Base-by-base conservation (phyloP, 1,284 basidiomycete genomes). In the Phaffia rhodozyma region DNA sequence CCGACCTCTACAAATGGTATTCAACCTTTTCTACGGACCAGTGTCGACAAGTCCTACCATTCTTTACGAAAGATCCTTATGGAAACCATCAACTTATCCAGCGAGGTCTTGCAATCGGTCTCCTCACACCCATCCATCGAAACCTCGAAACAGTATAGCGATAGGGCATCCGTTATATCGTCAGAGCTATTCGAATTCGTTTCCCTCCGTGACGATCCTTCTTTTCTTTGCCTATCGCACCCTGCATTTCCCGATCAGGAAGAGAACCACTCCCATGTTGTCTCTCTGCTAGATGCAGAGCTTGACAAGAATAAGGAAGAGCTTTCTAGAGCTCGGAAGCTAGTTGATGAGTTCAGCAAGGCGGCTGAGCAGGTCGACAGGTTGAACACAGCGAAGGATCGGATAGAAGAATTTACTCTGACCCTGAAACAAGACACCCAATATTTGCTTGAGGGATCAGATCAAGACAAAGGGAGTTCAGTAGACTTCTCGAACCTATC, bases 1-100 rank as follows among this genome's bases (percentile, higher is more conserved):
- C 5, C 50, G 51, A 11, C 34, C 32, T 20, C 43, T n/a, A n/a
- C 34, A 29, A 38, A 43, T 38, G 11, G 2, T 38, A 21, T 30
- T n/a, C 47, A 18, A 23, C 1, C 21, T 20, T 48, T 6, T 55
- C 13, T 21, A 11, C n/a, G 5, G 13, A 48, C 5, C 60, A 66
- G 64, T 25, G 60, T 51, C 23, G 64, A 66, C 38, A 32, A 51
- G 20, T 34, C 49, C 23, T 66, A 58, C 27, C 64, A 66, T 48
- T 48, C 55, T 9, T 11, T 30, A 11, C 64, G 64, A 21, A 58
- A 56, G 50, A 32, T 56, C 3, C 34, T 27, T 18, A 34, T n/a
- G 29, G 38, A 62, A 18, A 32, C 60, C 16, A 27, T 43, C 1
- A n/a, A n/a, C 29, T 27, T 66, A 23, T 51, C 55, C 20, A n/a